Base-by-base conservation (phyloP, 2,329 filamentous ascomycete genomes). In the Colletotrichum sp. region DNA sequence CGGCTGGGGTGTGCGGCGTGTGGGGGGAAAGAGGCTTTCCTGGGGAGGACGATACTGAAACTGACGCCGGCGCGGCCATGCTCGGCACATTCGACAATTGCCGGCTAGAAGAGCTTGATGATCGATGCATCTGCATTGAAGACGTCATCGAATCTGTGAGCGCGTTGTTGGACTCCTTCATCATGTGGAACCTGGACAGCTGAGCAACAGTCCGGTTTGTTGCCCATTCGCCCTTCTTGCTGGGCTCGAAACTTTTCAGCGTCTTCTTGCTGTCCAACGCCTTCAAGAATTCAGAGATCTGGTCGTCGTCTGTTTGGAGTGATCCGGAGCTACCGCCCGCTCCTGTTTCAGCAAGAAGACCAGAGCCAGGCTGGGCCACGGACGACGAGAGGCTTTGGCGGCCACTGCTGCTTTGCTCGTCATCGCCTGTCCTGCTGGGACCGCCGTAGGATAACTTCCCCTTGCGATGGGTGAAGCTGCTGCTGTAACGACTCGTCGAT, bases 71-170 rank as follows among this genome's bases (percentile, higher is more conserved):
- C 69, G 95, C 94, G 16, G 86, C 85, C 83, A 96, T 95, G 76
- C 94, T 89, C 4, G 91, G 90, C 4, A 92, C 89, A 77, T 91
- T 92, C 12, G 89, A 86, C 64, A 93, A 81, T 72, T 92, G 91
- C 32, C 91, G 86, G 78, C 91, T 93, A 0, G 91, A 93, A 1
- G 96, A 95, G 74, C 92, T 95, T 6, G 94, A 95, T 1, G 95
- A 97, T 52, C 95, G 92, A 63, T 98, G 94, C 73, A 98, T 87
- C 79, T 98, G 92, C 80, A 96, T 90, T 0, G 96, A 99, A 1
- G 95, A 97, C 32, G 95, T 95, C 90, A 99, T 95, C 1, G 96
- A 98, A 70, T 99, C 97, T 0, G 95, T 98, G 55, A 99, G 89
- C 7, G 92, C 94, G 72, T 95, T 94, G 81, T 98, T 96, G 1